Base-by-base conservation (phyloP, 805 yeast species). In the Lipomyces starkeyi region DNA sequence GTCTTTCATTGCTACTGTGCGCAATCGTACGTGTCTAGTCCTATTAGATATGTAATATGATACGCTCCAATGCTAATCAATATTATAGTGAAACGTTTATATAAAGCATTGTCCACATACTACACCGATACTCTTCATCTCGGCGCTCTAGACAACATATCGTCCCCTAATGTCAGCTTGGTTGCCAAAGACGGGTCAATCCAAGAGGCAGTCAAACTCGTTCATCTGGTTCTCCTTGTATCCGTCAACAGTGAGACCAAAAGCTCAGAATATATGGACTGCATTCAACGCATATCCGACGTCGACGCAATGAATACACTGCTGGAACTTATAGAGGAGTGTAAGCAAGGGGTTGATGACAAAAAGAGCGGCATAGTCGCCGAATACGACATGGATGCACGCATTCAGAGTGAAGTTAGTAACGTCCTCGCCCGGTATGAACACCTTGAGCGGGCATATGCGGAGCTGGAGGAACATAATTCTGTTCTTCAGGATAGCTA, bases 171-270 rank as follows among this genome's bases (percentile, higher is more conserved):
- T 56, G 53, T 69, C 62, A 69, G 70, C 58, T 58, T 69, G 59
- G 61, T 69, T 34, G 72, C 70, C n/a, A 69, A 67, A 40, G 71
- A 69, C 35, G 66, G 57, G 11, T 53, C 63, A 25, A 43, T 32
- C 20, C 52, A 17, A 9, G 71, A 69, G 58, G 7, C 68, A 13
- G 35, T 34, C 27, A 69, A 69, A 57, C 53, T 69, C 6, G 20
- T 63, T 47, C 37, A 47, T 17, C 17, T 63, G 2, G 66, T 67
- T 8, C 40, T 67, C 2, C 34, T 61, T 13, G 61, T 57, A 8
- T 57, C 62, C 37, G 57, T 34, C 32, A 60, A 32, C 13, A 14
- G 20, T 20, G 27, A 29, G 43, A 11, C 29, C 8, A 57, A 57
- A 29, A 6, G 40, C 40, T n/a, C 22, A 22, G 49, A 40, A 20